These are phyloP conservation scores for Yarrowia bubula DNA, from an alignment of 805 yeast species.

Conservation along the genomic window DNA sequence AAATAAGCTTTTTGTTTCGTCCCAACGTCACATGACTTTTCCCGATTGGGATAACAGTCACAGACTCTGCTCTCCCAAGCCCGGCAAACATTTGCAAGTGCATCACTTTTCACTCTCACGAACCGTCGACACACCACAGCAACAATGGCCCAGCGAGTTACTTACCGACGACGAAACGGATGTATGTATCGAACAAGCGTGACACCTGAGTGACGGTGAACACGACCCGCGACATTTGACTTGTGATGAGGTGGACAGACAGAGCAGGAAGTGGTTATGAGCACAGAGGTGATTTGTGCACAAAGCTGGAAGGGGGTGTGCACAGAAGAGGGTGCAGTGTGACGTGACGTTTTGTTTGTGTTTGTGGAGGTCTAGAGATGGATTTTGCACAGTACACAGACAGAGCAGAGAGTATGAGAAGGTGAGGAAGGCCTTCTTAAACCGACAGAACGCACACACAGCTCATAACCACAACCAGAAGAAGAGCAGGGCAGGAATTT, in stretches of 20 bases:
- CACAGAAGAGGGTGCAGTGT: too few relatives aligned
- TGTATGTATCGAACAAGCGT: conserved; percentile 57
- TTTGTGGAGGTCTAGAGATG: too few relatives aligned
- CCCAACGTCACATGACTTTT: conserved; percentile 14
- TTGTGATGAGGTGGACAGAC: background rate
- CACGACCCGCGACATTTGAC: background rate
- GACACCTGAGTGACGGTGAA: background rate
- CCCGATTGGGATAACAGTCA: conserved; percentile 26
- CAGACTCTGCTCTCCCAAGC: conserved; percentile 9
- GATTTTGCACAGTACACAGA: too few relatives aligned
- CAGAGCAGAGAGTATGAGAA: too few relatives aligned
- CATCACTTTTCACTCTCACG: conserved; percentile 17
- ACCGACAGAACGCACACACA: too few relatives aligned
- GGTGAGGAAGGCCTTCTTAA: too few relatives aligned
- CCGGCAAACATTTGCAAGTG: conserved; percentile 17
- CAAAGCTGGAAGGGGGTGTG: too few relatives aligned
- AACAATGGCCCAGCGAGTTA: conserved; percentile 98
- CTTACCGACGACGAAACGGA: conserved; percentile 99
- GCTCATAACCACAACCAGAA: too few relatives aligned
- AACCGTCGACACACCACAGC: conserved; percentile 29
- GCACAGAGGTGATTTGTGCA: too few relatives aligned
- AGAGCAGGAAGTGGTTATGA: too few relatives aligned
- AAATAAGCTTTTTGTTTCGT: background rate
- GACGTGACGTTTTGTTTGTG: too few relatives aligned
- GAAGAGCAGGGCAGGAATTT: too few relatives aligned